Base-by-base conservation (phyloP, 257 asterid species). In the Ballota nigra region DNA sequence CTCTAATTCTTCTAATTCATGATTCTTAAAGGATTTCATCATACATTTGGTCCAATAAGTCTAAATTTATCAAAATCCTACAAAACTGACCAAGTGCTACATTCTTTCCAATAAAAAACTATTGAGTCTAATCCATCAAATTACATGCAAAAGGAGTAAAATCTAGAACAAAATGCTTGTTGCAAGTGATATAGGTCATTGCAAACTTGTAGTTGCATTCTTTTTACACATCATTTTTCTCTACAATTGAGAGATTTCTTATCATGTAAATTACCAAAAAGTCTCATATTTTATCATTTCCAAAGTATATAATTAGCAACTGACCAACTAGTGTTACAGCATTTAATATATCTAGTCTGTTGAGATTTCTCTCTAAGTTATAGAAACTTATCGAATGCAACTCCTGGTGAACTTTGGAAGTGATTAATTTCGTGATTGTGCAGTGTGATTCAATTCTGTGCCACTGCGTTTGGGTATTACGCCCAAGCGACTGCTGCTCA, bases 401-500 rank as follows among this genome's bases (percentile, higher is more conserved):
- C 80, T 66, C 28, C 69, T 16, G 8, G 23, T 40, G 62, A 69
- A 69, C 60, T 69, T 65, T 70, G 40, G 15, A 38, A 68, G 56
- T 73, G 55, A 38, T 57, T 34, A 64, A 38, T 58, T 69, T 56
- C 52, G 43, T 60, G 70, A 66, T 69, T 26, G 6, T 83, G 88
- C 97, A 92, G 99, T 79, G 99, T 95, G 79, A 95, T 95, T 84
- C 99, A 92, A 86, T 95, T 95, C 82, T 92, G 98, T 65, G 86
- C 99, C 76, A 95, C 98, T 18, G 98, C 99, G 22, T 95, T 95
- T 77, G 99, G 88, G 55, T 95, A 89, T 73, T 95, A 95, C 61
- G 89, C 99, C 58, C 99, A 88, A 80, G 99, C 98, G 33, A 95
- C 99, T 58, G 98, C 99, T 34, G 99, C 99, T 77, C 99, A 95